Conservation (phyloP, 208 protist genomes). For the Trypanosoma conorhini region DNA sequence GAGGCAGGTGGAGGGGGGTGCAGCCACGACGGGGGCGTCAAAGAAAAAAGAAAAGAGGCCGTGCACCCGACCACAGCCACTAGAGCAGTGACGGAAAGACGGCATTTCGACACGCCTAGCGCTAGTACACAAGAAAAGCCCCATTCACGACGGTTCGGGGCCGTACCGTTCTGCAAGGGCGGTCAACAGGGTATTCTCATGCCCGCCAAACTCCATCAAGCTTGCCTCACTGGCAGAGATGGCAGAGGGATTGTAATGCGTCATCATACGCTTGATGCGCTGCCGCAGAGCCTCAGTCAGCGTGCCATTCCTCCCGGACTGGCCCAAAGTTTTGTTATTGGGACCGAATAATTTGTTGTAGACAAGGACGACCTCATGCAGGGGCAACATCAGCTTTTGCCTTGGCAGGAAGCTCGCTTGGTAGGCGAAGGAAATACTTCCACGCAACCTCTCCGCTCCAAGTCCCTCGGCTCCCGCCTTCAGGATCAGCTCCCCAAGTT, state of each 20-base stretch:
- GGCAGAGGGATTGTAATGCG: constrained; percentile 44
- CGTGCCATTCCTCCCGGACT: not conserved
- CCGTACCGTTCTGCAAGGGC: constrained; percentile 50
- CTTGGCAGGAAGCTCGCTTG: not conserved
- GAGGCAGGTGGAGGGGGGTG: not conserved
- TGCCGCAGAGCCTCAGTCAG: constrained; percentile 8
- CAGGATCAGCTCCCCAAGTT: constrained; percentile 64
- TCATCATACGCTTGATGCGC: constrained; percentile 39
- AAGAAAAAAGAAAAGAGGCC: too few relatives aligned
- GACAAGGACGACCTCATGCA: constrained; percentile 53
- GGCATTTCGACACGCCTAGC: too few relatives aligned
- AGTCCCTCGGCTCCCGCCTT: constrained; percentile 36
- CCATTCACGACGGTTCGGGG: constrained; percentile 40
- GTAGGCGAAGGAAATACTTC: constrained; percentile 25
- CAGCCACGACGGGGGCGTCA: not conserved
- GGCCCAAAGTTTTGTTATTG: constrained; percentile 19
- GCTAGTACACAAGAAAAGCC: too few relatives aligned
- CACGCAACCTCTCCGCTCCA: constrained; percentile 51
- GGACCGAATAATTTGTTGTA: constrained; percentile 36
- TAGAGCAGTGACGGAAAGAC: not conserved
- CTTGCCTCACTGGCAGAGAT: constrained; percentile 25
- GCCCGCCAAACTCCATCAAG: constrained; percentile 40
- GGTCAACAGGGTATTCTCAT: constrained; percentile 49
- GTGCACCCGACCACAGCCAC: not conserved
- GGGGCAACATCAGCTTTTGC: constrained; percentile 36